phyloP scores from a whole-genome alignment of 441 rosid genomes.

The Gossypium aridum region DNA sequence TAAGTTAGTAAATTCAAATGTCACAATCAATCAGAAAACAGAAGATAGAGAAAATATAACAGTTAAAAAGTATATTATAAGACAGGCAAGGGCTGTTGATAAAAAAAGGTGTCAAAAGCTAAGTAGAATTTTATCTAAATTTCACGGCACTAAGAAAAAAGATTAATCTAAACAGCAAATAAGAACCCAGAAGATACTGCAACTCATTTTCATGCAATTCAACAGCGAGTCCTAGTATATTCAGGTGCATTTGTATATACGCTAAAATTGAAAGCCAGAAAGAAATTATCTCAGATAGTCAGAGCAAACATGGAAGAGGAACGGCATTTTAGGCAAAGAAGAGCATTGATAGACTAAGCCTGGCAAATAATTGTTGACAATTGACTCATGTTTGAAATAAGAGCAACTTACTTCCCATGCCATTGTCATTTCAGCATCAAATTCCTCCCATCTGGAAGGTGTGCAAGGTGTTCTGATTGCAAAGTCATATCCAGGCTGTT shows the following conservation, averaged over 20 bases:
- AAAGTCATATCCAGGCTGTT: constrained; percentile 69
- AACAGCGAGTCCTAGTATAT: background rate
- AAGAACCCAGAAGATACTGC: background rate
- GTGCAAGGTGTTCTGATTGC: constrained; percentile 95
- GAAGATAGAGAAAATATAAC: background rate
- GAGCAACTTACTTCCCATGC: constrained; percentile 86
- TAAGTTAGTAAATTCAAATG: constrained; percentile 9
- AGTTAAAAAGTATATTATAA: background rate
- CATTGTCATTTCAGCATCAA: constrained; percentile 75
- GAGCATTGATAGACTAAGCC: background rate
- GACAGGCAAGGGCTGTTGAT: background rate
- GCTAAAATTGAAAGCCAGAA: background rate
- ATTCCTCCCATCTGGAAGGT: constrained; percentile 93
- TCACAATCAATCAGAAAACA: background rate
- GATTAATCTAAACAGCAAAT: background rate
- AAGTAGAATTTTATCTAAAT: background rate
- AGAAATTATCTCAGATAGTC: background rate
- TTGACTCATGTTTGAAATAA: constrained; percentile 7
- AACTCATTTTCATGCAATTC: constrained; percentile 2
- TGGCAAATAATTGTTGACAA: background rate
- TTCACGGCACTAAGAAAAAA: background rate
- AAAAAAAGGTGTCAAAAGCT: background rate
- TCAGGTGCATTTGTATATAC: background rate
- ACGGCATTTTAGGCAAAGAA: background rate
- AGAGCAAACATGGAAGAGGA: background rate